A percentile compares a stretch with the other conserved stretches of the same genome.
These are phyloP conservation scores for Hirschfeldia incana DNA, from an alignment of 345 rosid genomes.

Conservation along the genomic window DNA sequence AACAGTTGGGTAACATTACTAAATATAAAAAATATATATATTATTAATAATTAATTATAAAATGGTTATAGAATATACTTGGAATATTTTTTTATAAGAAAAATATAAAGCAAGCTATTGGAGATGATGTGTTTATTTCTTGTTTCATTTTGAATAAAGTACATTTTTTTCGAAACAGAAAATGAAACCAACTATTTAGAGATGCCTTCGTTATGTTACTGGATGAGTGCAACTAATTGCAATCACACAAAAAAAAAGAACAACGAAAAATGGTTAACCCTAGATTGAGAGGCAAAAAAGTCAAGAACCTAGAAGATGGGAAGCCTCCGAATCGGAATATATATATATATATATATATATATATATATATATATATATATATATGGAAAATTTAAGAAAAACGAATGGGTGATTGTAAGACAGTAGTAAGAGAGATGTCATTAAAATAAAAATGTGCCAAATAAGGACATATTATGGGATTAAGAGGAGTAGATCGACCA, in stretches of 20 bases:
- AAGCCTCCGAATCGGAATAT: neutral
- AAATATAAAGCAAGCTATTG: too few species aligned
- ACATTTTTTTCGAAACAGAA: too few species aligned
- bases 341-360: too few species aligned
- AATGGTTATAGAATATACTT: too few species aligned
- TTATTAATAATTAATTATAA: too few species aligned
- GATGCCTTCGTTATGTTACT: too few species aligned
- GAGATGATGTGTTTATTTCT: too few species aligned
- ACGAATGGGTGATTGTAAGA: constrained; percentile 31
- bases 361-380: neutral
- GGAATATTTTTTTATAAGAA: too few species aligned
- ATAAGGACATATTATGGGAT: constrained; percentile 33
- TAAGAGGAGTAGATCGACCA: constrained; percentile 18
- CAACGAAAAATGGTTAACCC: neutral
- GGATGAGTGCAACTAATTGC: neutral
- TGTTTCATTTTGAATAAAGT: too few species aligned
- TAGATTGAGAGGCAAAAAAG: constrained; percentile 10
- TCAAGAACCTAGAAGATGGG: constrained; percentile 4
- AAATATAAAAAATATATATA: too few species aligned
- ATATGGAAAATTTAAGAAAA: constrained; percentile 29
- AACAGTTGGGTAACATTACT: too few species aligned
- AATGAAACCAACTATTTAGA: too few species aligned
- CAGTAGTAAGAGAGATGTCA: neutral
- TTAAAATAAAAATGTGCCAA: neutral
- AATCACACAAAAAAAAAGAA: neutral